Base-by-base conservation (phyloP, 139 green algal species). In the Astrephomene gubernaculifera region DNA sequence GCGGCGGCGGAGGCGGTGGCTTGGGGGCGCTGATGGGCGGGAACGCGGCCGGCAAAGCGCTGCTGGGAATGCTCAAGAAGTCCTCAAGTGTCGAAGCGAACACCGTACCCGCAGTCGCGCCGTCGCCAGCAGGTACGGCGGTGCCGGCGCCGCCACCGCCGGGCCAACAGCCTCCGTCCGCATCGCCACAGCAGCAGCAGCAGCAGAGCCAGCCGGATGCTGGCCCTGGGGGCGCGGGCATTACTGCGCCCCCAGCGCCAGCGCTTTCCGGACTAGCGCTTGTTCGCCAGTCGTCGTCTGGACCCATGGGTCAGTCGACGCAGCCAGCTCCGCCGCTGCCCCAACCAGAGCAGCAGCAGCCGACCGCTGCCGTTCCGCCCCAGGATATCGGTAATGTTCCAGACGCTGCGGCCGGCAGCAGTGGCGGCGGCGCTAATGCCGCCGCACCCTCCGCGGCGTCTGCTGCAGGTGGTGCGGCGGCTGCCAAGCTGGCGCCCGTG, bases 41-140 rank as follows among this genome's bases (percentile, higher is more conserved):
- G 29, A 82, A 72, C 21, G 76, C 39, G 1, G 76, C 76, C 4
- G 76, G 76, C 35, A 83, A 73, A 31, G 76, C 76, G 27, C 76
- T 83, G 31, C 39, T 83, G 12, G 76, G 76, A 21, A 83, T 83
- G 76, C 61, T 83, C 41, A 83, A 83, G 57, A 83, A 83, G 31
- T 38, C 22, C 68, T 21, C 38, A 19, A 33, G 12, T 35, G 68
- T 24, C 7, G 68, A 75, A 10, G 68, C 38, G 68, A 22, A n/a
- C 4, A 43, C 44, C 24, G n/a, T 27, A n/a, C 71, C n/a, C 43
- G 45, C 44, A 39, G 9, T 8, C n/a, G 17, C 63, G 31, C 19
- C 57, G 6, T 35, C 19, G 19, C 38, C 68, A n/a, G 68, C 38
- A 5, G 38, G 9, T 36, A 35, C 68, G 35, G 68, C 38, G 4